Evolutionary conservation across 2,329 filamentous ascomycete genomes (phyloP).

Genomic region (Sarocladium strictum): DNA sequence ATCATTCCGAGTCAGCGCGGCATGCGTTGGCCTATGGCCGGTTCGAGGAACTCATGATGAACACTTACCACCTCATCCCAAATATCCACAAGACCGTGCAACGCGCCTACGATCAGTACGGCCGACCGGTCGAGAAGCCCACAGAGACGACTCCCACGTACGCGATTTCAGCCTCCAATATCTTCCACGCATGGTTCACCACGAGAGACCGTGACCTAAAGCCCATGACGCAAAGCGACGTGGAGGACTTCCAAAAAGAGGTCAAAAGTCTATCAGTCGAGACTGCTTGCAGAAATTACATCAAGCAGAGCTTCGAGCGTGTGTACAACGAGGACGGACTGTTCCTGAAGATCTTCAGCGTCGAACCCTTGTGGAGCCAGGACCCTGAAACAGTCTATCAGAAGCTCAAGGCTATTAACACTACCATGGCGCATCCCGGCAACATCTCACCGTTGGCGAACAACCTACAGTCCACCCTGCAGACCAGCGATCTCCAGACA

Average conservation of each 20-base stretch:
- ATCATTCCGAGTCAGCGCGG: slow-evolving; percentile 52
- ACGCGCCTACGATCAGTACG: slow-evolving; percentile 46
- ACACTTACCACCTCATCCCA: slow-evolving; percentile 49
- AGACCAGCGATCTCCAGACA: slow-evolving; percentile 39
- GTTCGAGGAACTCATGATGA: slow-evolving; percentile 51
- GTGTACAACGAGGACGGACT: slow-evolving; percentile 48
- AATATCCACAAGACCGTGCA: slow-evolving; percentile 49
- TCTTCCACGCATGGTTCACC: slow-evolving; percentile 48
- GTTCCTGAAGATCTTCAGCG: slow-evolving; percentile 48
- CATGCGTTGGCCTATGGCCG: slow-evolving; percentile 56
- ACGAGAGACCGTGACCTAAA: slow-evolving; percentile 49
- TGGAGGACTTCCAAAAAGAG: slow-evolving; percentile 49
- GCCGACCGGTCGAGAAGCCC: slow-evolving; percentile 36
- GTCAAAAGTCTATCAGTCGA: slow-evolving; percentile 43
- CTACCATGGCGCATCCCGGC: slow-evolving; percentile 45
- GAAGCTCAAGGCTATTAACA: slow-evolving; percentile 42
- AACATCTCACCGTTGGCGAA: slow-evolving; percentile 48
- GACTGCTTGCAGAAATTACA: slow-evolving; percentile 49
- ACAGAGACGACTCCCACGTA: slow-evolving; percentile 35
- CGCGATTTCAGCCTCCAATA: slow-evolving; percentile 45
- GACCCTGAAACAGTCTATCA: slow-evolving; percentile 45
- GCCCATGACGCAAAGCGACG: slow-evolving; percentile 45
- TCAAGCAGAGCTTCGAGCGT: slow-evolving; percentile 55
- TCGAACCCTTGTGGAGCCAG: slow-evolving; percentile 48
- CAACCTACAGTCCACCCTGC: slow-evolving; percentile 42